A percentile compares a stretch with the other conserved stretches of the same genome.
phyloP scores from a whole-genome alignment of 73 alveolate species.

The Blepharisma japonicum region DNA sequence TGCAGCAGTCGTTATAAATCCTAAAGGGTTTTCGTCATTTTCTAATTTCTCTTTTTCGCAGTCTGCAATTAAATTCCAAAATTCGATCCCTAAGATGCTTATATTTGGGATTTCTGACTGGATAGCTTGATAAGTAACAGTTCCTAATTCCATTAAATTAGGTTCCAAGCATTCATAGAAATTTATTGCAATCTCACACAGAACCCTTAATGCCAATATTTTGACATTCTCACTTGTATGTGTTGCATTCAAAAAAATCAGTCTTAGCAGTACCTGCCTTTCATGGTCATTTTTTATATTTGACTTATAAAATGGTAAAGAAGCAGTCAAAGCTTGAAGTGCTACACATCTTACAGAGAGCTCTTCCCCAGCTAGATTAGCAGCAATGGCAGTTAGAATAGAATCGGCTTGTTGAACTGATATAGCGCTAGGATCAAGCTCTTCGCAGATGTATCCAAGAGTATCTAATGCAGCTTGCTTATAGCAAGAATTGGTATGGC shows the following conservation, averaged over 20 bases:
- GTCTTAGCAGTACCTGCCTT: constrained; percentile 46
- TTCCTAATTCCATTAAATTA: constrained; percentile 32
- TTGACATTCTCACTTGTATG: constrained; percentile 34
- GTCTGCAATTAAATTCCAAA: constrained; percentile 64
- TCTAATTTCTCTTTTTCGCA: constrained; percentile 37
- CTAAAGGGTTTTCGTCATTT: constrained; percentile 25
- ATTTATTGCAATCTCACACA: constrained; percentile 49
- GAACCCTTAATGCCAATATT: constrained; percentile 36
- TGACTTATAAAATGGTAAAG: constrained; percentile 42
- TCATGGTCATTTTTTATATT: constrained; percentile 43
- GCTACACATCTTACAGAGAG: constrained; percentile 37
- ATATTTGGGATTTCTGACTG: constrained; percentile 39
- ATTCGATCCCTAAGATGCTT: constrained; percentile 49
- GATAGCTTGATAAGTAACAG: constrained; percentile 39
- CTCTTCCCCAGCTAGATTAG: constrained; percentile 30
- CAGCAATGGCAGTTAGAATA: constrained; percentile 36
- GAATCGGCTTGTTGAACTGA: constrained; percentile 27
- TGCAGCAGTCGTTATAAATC: constrained; percentile 33
- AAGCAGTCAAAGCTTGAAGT: constrained; percentile 44
- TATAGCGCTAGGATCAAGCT: constrained; percentile 36
- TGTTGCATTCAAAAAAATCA: constrained; percentile 26
- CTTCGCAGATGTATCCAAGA: constrained; percentile 66
- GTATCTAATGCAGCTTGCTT: constrained; percentile 59
- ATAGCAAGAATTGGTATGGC: constrained; percentile 34
- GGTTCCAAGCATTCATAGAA: constrained; percentile 38